A percentile compares a stretch with the other conserved stretches of the same genome.
Evolutionary conservation across 1,284 basidiomycete species (phyloP).

Genomic region (Sporisorium graminicola): DNA sequence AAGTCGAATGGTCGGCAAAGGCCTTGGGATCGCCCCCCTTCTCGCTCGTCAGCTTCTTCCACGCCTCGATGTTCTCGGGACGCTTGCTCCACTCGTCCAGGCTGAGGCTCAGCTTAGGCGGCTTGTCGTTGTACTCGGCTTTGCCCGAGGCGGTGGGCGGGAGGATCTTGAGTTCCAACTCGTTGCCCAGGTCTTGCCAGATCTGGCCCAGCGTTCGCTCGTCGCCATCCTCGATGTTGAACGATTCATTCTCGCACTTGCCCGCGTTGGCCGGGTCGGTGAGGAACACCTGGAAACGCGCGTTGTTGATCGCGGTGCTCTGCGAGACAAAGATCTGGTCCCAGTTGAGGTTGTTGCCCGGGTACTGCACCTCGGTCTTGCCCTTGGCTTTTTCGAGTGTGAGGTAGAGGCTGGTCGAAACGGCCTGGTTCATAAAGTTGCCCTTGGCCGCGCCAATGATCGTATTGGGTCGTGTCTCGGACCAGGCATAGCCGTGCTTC

Average conservation of each 20-base stretch:
- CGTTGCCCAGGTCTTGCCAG: slow-evolving; percentile 43
- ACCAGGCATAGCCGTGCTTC: slow-evolving; percentile 48
- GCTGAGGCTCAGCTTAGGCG: slow-evolving; percentile 38
- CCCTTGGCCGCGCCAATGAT: slow-evolving; percentile 53
- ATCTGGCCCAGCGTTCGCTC: slow-evolving; percentile 36
- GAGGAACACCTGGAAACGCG: slow-evolving; percentile 45
- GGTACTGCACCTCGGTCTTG: slow-evolving; percentile 39
- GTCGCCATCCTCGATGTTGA: slow-evolving; percentile 53
- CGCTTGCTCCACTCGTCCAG: slow-evolving; percentile 43
- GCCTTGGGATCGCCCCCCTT: slow-evolving; percentile 38
- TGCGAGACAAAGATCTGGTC: slow-evolving; percentile 44
- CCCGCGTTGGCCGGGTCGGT: slow-evolving; percentile 35
- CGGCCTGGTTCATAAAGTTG: slow-evolving; percentile 51
- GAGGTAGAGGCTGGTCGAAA: slow-evolving; percentile 43
- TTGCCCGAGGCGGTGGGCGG: slow-evolving; percentile 25
- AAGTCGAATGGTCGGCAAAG: slow-evolving; percentile 40
- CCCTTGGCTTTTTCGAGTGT: slow-evolving; percentile 46
- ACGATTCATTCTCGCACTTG: slow-evolving; percentile 46
- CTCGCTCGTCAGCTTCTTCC: slow-evolving; percentile 41
- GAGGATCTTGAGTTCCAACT: slow-evolving; percentile 31
- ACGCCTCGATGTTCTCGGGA: slow-evolving; percentile 34
- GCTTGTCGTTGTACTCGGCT: slow-evolving; percentile 35
- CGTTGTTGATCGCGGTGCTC: slow-evolving; percentile 48
- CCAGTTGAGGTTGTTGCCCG: slow-evolving; percentile 49
- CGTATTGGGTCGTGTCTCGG: slow-evolving; percentile 48